Evolutionary conservation across 352 stramenopile species (phyloP), one percentile per base, ranked within the genome.

Genomic region (Thalassiosira delicatula): DNA sequence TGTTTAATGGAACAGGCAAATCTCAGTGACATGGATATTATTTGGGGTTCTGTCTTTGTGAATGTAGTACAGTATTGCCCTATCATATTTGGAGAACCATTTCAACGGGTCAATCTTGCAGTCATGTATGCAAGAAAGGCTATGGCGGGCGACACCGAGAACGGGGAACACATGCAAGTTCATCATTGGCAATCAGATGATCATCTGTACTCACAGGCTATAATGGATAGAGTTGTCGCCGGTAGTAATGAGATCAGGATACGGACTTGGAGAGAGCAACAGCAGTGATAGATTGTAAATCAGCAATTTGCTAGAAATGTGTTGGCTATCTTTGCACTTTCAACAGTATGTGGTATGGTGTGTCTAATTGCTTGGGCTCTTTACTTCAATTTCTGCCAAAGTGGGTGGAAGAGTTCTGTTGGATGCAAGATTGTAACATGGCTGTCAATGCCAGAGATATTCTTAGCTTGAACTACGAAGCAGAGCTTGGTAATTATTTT

Each of bases 361-460:
- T 51, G 8, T 53, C 40, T 69, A 2, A 30, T 69, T 32, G 51
- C 51, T 32, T 60, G 51, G 51, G 51, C 11, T 17, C 17, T 60
- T 11, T 23, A 69, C 14, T 54, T 54, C n/a, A 68, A 76, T 25
- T 46, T 32, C 7, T 56, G 32, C 27, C 12, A n/a, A 4, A 65
- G 46, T 67, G 51, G 54, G 5, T 76, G 67, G 67, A 54, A 54
- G 27, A 23, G 51, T 11, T 4, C 17, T 4, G 56, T 62, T 65
- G 67, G 51, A 4, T 5, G 14, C n/a, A 53, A 76, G 19, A 33
- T 76, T 42, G 51, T 35, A 54, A 76, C 67, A 8, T 76, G 67
- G 67, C 23, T 76, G 1, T 21, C 9, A 53, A 76, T 76, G 67
- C 67, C 67, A 67, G 30, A 53, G 8, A 76, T 76, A 76, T 76